Conservation (phyloP, 2,329 filamentous ascomycete genomes). For the Thelonectria rubi region DNA sequence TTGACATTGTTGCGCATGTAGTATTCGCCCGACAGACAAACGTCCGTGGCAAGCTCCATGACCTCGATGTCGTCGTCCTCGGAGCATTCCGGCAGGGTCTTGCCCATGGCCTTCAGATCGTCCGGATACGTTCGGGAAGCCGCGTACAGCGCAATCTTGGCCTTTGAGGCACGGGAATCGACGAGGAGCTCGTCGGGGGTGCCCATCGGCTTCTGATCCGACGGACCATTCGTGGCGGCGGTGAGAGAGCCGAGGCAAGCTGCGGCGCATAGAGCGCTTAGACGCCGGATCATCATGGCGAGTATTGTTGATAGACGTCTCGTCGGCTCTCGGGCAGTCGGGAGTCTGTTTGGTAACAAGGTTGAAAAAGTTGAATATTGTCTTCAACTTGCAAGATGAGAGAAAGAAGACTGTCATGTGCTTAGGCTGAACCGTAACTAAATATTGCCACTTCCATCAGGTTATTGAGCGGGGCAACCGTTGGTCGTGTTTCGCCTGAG, state of each 20-base stretch:
- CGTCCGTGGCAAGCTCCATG: conserved; percentile 7
- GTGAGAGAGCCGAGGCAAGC: neutral
- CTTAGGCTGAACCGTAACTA: neutral
- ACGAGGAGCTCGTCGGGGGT: neutral
- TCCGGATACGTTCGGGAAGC: conserved; percentile 16
- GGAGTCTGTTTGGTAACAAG: neutral
- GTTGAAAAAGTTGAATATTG: neutral
- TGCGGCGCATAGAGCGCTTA: conserved; percentile 1
- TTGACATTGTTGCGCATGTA: conserved; percentile 17
- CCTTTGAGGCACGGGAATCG: neutral
- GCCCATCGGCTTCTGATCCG: conserved; percentile 10
- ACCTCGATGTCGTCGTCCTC: neutral
- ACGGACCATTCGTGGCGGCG: neutral
- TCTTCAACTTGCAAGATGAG: neutral
- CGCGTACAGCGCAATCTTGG: conserved; percentile 11
- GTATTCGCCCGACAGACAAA: conserved; percentile 11
- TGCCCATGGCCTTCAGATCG: conserved; percentile 15
- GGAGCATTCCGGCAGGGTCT: neutral
- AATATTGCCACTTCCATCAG: neutral
- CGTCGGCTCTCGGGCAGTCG: neutral
- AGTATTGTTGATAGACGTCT: neutral
- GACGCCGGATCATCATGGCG: conserved; percentile 1
- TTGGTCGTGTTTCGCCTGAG: neutral
- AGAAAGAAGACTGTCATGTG: neutral
- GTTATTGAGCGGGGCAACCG: neutral